Conservation (phyloP, 2,329 filamentous ascomycete species). For the Microdochium bolleyi region DNA sequence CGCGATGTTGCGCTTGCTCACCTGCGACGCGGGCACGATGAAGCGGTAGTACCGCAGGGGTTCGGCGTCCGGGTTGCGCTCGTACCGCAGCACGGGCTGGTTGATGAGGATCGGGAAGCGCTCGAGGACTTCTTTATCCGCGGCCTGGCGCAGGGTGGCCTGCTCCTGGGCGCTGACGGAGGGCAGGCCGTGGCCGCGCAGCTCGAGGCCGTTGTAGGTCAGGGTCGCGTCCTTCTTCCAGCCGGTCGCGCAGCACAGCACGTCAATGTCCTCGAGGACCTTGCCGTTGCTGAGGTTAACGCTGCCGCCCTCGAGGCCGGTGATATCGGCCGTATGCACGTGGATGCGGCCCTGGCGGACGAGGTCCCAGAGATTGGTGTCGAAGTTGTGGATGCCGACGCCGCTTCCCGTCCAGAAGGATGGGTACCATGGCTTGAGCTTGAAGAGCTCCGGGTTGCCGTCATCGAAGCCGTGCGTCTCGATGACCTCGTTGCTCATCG, state of each 20-base stretch:
- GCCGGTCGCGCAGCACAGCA: slow-evolving; percentile 46
- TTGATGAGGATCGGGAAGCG: slow-evolving; percentile 39
- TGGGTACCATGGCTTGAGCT: slow-evolving; percentile 35
- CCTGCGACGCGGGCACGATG: slow-evolving; percentile 31
- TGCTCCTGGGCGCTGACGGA: slow-evolving; percentile 20
- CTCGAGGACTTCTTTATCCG: slow-evolving; percentile 40
- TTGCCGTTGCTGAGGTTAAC: slow-evolving; percentile 36
- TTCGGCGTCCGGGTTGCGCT: slow-evolving; percentile 13
- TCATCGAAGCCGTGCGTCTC: neutral
- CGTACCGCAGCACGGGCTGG: slow-evolving; percentile 30
- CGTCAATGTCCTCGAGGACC: slow-evolving; percentile 32
- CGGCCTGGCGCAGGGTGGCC: slow-evolving; percentile 24
- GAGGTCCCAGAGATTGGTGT: slow-evolving; percentile 44
- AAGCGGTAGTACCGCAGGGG: slow-evolving; percentile 21
- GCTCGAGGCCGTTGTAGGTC: slow-evolving; percentile 29
- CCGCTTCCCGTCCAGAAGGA: slow-evolving; percentile 45
- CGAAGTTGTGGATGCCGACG: slow-evolving; percentile 54
- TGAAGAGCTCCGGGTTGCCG: slow-evolving; percentile 44
- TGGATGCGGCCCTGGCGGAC: slow-evolving; percentile 44
- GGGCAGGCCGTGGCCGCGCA: slow-evolving; percentile 35
- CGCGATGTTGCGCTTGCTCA: slow-evolving; percentile 32
- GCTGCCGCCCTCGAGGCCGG: slow-evolving; percentile 32
- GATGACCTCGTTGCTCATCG: slow-evolving; percentile 35
- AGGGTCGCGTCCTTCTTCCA: slow-evolving; percentile 36
- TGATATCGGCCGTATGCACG: slow-evolving; percentile 47